Percentiles rank a stretch among this genome's conserved stretches.
Conservation (phyloP, 805 yeast species). For the Ogataea corticis region DNA sequence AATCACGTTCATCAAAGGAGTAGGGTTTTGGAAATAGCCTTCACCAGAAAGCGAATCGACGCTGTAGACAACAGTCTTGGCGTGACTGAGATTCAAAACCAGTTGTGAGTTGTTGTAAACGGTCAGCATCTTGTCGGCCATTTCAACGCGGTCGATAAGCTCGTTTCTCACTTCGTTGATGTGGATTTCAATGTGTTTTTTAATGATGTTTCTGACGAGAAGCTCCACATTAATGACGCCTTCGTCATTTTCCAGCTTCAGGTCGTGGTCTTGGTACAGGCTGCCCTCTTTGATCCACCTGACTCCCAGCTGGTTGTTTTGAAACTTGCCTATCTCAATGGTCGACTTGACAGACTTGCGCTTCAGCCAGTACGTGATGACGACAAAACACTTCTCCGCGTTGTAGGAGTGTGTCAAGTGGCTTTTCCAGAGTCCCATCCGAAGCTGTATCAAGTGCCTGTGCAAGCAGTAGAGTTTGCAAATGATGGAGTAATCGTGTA, state of each 20-base stretch:
- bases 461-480: slow-evolving; percentile 64
- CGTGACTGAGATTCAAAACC: slow-evolving; percentile 30
- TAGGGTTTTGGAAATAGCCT: slow-evolving; percentile 47
- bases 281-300: slow-evolving; percentile 65
- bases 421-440: slow-evolving; percentile 57
- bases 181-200: slow-evolving; percentile 40
- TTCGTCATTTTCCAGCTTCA: slow-evolving; percentile 35
- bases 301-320: slow-evolving; percentile 48
- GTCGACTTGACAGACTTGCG: slow-evolving; percentile 51
- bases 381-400: slow-evolving; percentile 53
- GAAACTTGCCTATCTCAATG: slow-evolving; percentile 60
- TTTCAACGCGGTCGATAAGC: slow-evolving; percentile 29
- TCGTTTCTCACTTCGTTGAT: slow-evolving; percentile 36
- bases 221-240: slow-evolving; percentile 39
- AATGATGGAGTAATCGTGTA: slow-evolving; percentile 61
- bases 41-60: slow-evolving; percentile 41
- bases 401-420: slow-evolving; percentile 58
- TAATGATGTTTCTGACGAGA: slow-evolving; percentile 39
- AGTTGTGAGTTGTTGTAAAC: slow-evolving; percentile 27
- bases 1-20: slow-evolving; percentile 37
- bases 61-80: slow-evolving; percentile 30
- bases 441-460: slow-evolving; percentile 52
- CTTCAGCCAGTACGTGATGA: slow-evolving; percentile 65
- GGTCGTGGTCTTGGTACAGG: slow-evolving; percentile 21
- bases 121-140: slow-evolving; percentile 32